Base-by-base conservation (phyloP, 2,329 filamentous ascomycete genomes). In the Calonectria crousiana region DNA sequence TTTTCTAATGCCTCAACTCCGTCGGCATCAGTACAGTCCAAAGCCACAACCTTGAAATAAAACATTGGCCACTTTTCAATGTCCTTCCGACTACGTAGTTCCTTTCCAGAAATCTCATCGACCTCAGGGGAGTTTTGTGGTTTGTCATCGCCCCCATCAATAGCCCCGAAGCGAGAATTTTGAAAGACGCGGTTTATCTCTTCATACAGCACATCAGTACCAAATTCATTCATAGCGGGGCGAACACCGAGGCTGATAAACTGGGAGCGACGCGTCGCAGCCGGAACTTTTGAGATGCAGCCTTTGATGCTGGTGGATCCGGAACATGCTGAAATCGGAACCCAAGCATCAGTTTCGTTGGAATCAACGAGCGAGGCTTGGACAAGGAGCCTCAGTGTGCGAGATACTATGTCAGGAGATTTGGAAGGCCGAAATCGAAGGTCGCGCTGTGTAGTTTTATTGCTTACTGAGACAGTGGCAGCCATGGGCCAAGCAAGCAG, bases 1-100 rank as follows among this genome's bases (percentile, higher is more conserved):
- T 89, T 86, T 67, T 89, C 85, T 2, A 90, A 81, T 2, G 82
- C 76, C 26, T 85, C 82, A 6, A 81, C 70, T 23, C 84, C 82
- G n/a, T 87, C 84, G 2, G 83, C 34, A n/a, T 84, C 83, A 2
- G 79, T 74, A 14, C 72, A 70, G 58, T 60, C 69, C 28, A 69
- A 49, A 89, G 79, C 2, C 88, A 85, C 56, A 44, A 98, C 90
- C 34, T 91, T 91, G n/a, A 98, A 85, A 78, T 93, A 94, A 80
- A 98, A 98, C 92, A 96, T 96, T 0, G 96, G 95, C 92, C 95
- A 97, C 66, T 92, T 90, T 80, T 98, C 95, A 13, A 96, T 86
- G 0, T 92, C 89, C 81, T 95, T 81, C 89, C 16, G 85, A 84
- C 79, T 88, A 91, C 47, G 76, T 28, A 90, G 77, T 72, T 92